Evolutionary conservation across 352 stramenopile genomes (phyloP), one percentile per base, ranked within the genome.

Genomic region (Elongisporangium prolatum): DNA sequence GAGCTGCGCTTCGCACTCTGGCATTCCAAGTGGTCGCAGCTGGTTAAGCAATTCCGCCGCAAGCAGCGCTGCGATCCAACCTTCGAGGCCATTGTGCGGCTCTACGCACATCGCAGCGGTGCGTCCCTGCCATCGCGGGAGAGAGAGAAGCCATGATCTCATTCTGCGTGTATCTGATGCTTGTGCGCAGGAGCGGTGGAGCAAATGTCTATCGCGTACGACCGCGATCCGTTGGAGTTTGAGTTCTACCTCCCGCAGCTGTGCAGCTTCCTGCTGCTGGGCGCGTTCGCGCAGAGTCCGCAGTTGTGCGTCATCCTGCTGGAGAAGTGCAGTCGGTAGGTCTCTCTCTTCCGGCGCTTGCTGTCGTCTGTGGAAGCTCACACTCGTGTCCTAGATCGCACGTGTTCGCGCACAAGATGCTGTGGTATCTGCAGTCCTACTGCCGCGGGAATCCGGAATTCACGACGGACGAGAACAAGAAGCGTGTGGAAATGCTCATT

Each of bases 161-260:
- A 59, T 8, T 7, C 10, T 51, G 48, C 37, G 44, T 57, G 56
- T 18, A 16, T 44, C 3, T 38, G 14, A 14, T 48, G 34, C 7
- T 2, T 44, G 49, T 37, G 17, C 38, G 57, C 4, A 57, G 72
- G 68, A 40, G 84, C 82, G 0, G 73, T 90, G 21, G 74, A 88
- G 54, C 69, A 71, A 1, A 57, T 94, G 44, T 67, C 59, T 0
- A 48, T 71, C 49, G 77, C 77, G 17, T 86, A 80, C 48, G 77
- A 89, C 22, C 72, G 68, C 47, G 69, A 88, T 47, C 80, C 77
- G 48, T 57, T 65, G 28, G 82, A 78, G 57, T 94, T 94, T 54
- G 84, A 91, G 66, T 94, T 94, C 50, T 94, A 94, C 60, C 59
- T 93, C 50, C 85, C 85, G 50, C 85, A 94, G 61, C 64, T 94